These are phyloP conservation scores for Cicer cuneatum DNA, from an alignment of 306 rosid genomes.

Conservation along the genomic window DNA sequence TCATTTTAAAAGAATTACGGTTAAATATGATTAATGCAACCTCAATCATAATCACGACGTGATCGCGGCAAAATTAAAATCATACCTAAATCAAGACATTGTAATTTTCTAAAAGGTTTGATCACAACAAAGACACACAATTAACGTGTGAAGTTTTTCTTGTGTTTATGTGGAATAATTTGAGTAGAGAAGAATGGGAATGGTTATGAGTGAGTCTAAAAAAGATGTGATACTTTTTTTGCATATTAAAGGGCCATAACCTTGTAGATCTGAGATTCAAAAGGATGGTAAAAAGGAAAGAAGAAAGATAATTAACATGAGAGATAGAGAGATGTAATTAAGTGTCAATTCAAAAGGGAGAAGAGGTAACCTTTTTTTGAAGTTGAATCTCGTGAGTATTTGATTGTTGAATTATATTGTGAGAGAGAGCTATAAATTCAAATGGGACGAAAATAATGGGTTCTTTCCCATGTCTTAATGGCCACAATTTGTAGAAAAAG, in stretches of 20 bases:
- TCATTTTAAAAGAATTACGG: no score
- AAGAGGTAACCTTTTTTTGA: not conserved
- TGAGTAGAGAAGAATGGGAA: not conserved
- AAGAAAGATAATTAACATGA: not conserved
- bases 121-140: no score
- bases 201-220: constrained; percentile 18
- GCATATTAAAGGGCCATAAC: not conserved
- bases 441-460: not conserved
- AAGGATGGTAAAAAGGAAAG: not conserved
- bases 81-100: no score
- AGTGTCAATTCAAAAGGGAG: not conserved
- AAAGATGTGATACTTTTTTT: constrained; percentile 33
- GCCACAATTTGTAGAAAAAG: constrained; percentile 1
- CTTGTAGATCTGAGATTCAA: constrained; percentile 33
- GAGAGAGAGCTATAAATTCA: not conserved
- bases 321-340: not conserved
- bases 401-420: not conserved
- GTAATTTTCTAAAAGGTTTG: no score
- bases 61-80: no score
- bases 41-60: no score
- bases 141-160: not conserved
- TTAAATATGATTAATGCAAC: no score
- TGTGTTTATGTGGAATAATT: not conserved
- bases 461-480: not conserved
- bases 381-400: constrained; percentile 40